These are phyloP conservation scores for Withania somnifera DNA, from an alignment of 305 asterid genomes.

Conservation along the genomic window DNA sequence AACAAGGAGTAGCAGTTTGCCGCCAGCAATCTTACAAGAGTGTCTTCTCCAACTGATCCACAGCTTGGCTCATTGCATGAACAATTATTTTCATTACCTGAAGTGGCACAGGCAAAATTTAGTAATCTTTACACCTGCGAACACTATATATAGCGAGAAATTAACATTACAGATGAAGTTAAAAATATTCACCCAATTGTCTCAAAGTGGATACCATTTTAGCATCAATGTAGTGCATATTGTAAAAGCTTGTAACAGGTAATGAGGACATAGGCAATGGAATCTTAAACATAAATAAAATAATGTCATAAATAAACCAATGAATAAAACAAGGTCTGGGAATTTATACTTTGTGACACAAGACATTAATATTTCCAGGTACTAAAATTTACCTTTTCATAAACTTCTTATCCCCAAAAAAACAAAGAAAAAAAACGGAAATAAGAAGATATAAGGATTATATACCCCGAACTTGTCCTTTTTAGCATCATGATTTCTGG, in stretches of 20 bases:
- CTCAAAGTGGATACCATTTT: neutral
- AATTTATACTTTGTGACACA: neutral
- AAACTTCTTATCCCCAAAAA: no score
- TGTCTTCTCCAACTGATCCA: neutral
- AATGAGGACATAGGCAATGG: neutral
- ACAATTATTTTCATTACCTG: slow-evolving; percentile 8
- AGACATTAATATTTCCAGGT: no score
- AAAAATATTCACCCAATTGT: no score
- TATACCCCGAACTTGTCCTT: slow-evolving; percentile 30
- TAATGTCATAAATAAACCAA: neutral
- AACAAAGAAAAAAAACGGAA: neutral
- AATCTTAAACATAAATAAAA: neutral
- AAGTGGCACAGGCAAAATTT: neutral
- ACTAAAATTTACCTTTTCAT: no score
- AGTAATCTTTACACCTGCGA: neutral
- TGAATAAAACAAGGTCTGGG: neutral
- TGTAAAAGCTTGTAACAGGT: neutral
- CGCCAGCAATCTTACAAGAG: neutral
- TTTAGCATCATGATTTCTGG: slow-evolving; percentile 17
- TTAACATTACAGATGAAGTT: neutral
- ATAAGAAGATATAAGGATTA: neutral
- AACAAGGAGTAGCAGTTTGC: no score
- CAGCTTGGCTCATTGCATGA: slow-evolving; percentile 1
- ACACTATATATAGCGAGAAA: neutral
- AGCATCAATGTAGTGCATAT: neutral